Evolutionary conservation across 1,284 basidiomycete genomes (phyloP).

Genomic region (Wallemia mellicola): DNA sequence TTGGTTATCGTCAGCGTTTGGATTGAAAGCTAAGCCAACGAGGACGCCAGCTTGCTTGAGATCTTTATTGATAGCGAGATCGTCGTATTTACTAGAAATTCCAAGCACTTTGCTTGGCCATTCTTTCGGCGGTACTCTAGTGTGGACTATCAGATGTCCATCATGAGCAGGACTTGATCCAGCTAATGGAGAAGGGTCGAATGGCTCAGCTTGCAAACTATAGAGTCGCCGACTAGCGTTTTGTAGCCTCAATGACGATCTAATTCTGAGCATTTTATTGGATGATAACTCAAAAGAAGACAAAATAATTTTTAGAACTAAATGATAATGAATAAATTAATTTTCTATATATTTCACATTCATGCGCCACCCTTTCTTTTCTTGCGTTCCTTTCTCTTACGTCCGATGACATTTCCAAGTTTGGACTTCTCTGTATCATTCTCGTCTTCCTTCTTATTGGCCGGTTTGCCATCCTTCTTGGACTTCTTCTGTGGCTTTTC

Average conservation of each 20-base stretch:
- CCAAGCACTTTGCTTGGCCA: not conserved
- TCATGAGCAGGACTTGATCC: not conserved
- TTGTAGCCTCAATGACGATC: not conserved
- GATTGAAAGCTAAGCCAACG: not conserved
- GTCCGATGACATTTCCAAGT: conserved; percentile 9
- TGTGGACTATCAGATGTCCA: not conserved
- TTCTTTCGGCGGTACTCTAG: not conserved
- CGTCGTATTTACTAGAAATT: not conserved
- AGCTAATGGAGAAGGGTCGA: not conserved
- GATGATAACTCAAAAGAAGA: not conserved
- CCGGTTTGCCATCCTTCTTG: conserved; percentile 2
- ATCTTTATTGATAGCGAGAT: not conserved
- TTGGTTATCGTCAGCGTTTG: not conserved
- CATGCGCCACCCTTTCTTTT: not conserved
- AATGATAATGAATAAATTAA: not conserved
- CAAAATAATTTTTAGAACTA: not conserved
- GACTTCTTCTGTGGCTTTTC: conserved; percentile 1
- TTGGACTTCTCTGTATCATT: conserved; percentile 1
- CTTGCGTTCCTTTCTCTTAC: conserved; percentile 10
- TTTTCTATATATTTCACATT: not conserved
- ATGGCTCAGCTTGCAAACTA: not conserved
- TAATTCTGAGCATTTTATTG: not conserved
- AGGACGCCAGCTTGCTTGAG: not conserved
- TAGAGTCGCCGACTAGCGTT: not conserved
- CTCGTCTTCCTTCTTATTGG: not conserved